Base-by-base conservation (phyloP, 345 rosid species). In the Brassica nigra region DNA sequence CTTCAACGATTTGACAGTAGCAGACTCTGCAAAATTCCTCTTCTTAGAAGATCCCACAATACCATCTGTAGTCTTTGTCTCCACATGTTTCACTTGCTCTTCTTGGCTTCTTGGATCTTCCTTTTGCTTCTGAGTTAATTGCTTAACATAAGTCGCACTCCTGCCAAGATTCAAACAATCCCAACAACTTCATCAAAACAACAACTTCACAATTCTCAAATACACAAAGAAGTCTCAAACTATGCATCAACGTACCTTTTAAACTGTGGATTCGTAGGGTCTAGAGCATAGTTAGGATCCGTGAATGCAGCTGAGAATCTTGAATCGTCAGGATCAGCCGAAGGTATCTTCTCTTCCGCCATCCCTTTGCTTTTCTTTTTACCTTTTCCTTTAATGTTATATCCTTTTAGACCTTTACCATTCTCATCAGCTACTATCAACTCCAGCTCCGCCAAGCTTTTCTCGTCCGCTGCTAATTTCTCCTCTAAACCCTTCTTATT, bases 241-340 rank as follows among this genome's bases (percentile, higher is more conserved):
- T 33, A 14, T n/a, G 27, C 70, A 68, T 18, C 36, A n/a, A 27
- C 2, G 16, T 44, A 95, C 99, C 99, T 88, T 86, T 93, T 93
- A 86, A 87, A 95, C 80, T 89, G 94, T 36, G 99, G 99, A 83
- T 95, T 89, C 5, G 99, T 95, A 70, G 99, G 99, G 78, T 95
- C 99, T 82, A 93, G 81, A 52, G 96, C 92, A 85, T 76, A 95
- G 63, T 77, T 84, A 68, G 92, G 91, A 36, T 90, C 84, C 6
- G 77, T 83, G 78, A 86, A 80, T 71, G 86, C 72, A 76, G 87
- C 85, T 20, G 97, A 80, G 80, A 95, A 95, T 76, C 99, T 86
- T 4, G 91, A 84, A 80, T 95, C 99, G 2, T 88, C 82, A 15
- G 76, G 83, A 75, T 82, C 86, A 57, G 73, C 83, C 0, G 81